A percentile compares a stretch with the other conserved stretches of the same genome.
Conservation (phyloP, 805 yeast species). For the Zygosaccharomyces siamensis region DNA sequence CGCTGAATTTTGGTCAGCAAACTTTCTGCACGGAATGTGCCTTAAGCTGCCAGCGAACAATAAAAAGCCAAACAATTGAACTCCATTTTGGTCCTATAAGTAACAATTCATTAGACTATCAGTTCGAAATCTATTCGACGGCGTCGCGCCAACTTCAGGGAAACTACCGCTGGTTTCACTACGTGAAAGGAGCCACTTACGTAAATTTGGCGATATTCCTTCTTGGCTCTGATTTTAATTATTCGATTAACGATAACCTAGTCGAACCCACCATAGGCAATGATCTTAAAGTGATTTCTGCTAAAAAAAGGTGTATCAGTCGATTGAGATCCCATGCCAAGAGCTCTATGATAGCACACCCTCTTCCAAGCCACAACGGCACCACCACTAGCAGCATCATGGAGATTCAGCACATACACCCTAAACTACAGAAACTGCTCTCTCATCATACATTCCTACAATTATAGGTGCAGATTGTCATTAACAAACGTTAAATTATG, state of each 20-base stretch:
- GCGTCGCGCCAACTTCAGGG: background rate
- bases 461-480: background rate
- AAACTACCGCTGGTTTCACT: conserved; percentile 3
- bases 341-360: conserved; percentile 3
- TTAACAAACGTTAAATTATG: background rate
- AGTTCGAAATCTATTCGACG: conserved; percentile 1
- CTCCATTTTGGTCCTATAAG: background rate
- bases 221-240: conserved; percentile 4
- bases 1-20: background rate
- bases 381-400: background rate
- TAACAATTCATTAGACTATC: background rate
- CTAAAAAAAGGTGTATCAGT: conserved; percentile 5
- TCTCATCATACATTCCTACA: conserved; percentile 3
- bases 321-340: conserved; percentile 5
- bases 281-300: conserved; percentile 5
- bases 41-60: background rate
- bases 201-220: conserved; percentile 1
- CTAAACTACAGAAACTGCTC: conserved; percentile 1
- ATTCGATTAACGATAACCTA: conserved; percentile 5
- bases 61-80: background rate
- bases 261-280: conserved; percentile 6
- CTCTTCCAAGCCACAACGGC: background rate
- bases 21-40: background rate
- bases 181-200: conserved; percentile 2
- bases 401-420: conserved; percentile 4